Conservation (phyloP, 345 rosid genomes). For the Citrus sp. region DNA sequence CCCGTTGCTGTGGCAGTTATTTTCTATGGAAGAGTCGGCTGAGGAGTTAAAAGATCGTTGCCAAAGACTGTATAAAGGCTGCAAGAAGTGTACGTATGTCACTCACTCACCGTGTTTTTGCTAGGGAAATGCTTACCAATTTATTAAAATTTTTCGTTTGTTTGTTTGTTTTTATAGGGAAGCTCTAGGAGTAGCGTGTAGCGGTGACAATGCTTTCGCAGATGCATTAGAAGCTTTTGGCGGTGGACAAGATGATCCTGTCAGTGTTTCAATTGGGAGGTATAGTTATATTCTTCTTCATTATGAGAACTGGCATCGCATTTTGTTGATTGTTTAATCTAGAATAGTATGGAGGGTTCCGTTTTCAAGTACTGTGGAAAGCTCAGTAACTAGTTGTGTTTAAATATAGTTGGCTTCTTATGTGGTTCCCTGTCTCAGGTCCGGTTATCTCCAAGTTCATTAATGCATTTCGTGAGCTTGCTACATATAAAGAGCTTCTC, state of each 20-base stretch:
- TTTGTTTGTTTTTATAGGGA: slow-evolving; percentile 33
- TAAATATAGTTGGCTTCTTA: slow-evolving; percentile 6
- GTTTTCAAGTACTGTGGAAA: background rate
- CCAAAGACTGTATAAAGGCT: slow-evolving; percentile 38
- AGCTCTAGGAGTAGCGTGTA: slow-evolving; percentile 69
- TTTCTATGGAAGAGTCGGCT: slow-evolving; percentile 50
- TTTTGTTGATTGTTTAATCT: background rate
- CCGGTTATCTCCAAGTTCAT: slow-evolving; percentile 73
- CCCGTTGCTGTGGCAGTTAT: slow-evolving; percentile 34
- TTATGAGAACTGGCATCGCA: background rate
- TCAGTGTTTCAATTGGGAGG: slow-evolving; percentile 87
- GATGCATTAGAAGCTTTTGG: slow-evolving; percentile 83
- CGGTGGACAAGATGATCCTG: slow-evolving; percentile 83
- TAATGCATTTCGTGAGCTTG: slow-evolving; percentile 71
- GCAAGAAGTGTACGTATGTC: slow-evolving; percentile 60
- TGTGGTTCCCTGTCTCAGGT: slow-evolving; percentile 40
- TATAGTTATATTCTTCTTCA: slow-evolving; percentile 14
- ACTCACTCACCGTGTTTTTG: background rate
- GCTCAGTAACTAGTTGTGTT: background rate
- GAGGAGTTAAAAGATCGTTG: slow-evolving; percentile 76
- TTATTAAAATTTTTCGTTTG: background rate
- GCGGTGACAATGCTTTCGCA: slow-evolving; percentile 58
- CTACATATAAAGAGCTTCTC: slow-evolving; percentile 71
- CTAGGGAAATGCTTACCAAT: background rate
- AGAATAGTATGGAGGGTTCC: background rate